phyloP scores from a whole-genome alignment of 2,329 filamentous ascomycete species.

The Fusarium tuaranense region DNA sequence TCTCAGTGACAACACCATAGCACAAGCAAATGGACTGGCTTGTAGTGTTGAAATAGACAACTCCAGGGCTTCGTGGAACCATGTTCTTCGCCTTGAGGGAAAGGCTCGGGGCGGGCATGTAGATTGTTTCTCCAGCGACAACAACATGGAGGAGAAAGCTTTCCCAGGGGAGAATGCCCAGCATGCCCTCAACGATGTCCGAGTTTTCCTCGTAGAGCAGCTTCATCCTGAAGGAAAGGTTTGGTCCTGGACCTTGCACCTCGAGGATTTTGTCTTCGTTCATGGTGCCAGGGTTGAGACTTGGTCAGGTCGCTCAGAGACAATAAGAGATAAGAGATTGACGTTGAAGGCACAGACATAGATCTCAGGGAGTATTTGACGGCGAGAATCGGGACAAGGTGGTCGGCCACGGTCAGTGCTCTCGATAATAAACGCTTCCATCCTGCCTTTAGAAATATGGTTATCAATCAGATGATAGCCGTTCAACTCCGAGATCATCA shows the following conservation, averaged over 20 bases:
- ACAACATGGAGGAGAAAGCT: conserved; percentile 2
- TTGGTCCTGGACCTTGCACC: neutral
- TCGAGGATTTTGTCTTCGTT: neutral
- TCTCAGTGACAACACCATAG: neutral
- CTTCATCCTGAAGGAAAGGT: neutral
- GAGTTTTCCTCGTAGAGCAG: neutral
- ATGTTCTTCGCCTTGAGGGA: neutral
- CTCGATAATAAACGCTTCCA: no score
- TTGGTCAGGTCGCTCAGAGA: no score
- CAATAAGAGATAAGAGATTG: no score
- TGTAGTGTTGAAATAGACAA: conserved; percentile 3
- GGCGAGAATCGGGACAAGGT: no score
- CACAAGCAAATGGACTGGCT: conserved; percentile 4
- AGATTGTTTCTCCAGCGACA: neutral
- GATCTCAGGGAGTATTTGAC: no score
- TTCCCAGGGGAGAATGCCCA: neutral
- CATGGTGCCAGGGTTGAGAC: no score
- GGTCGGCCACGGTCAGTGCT: no score
- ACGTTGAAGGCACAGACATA: no score
- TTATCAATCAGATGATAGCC: no score
- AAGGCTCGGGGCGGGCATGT: conserved; percentile 1
- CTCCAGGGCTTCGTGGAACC: neutral
- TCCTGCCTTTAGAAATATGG: no score
- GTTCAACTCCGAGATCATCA: no score
- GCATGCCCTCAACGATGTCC: neutral